Evolutionary conservation across 192 early-diverging fungal genomes (phyloP), one percentile per base, ranked within the genome.

Genomic region (Coemansia pectinata): DNA sequence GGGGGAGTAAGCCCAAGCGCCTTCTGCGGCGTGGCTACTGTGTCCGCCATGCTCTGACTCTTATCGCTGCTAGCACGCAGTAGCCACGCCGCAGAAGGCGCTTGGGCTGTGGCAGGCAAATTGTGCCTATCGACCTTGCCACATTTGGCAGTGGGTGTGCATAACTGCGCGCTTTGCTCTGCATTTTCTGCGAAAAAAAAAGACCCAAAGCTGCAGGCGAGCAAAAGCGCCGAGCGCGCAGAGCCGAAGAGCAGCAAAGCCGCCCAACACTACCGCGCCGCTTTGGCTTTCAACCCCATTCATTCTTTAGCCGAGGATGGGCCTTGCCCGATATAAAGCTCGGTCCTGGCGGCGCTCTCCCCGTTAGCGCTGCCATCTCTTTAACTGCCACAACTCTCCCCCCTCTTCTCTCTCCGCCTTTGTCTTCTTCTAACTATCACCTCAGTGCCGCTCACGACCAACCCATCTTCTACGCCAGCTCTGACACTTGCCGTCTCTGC

Each of bases 141-240:
- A 73, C 71, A 73, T 73, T 67, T 57, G 59, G 38, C 21, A 19
- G 47, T 29, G 12, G 52, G 10, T 19, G 39, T n/a, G 48, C 36
- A 55, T 72, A 73, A 63, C 71, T 67, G 65, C 65, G 44, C 36
- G 25, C 64, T n/a, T 70, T 63, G 59, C 45, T 53, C 29, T 34
- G 15, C 58, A 48, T 45, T 40, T 25, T 41, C n/a, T 25, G 50
- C 38, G 50, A 67, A 40, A 7, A 47, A 58, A 7, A 47, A 58
- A 27, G 19, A 31, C 39, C 45, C 55, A 40, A 53, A 25, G 52
- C 58, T 61, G 33, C 58, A 61, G 29, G 41, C 19, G 5, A 3
- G 19, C 47, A 50, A 10, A 50, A 50, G 47, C 19, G 47, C 47
- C 47, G 47, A 50, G 47, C 17, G 44, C 17, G 44, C 44, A 50